These are phyloP conservation scores for Ceratobasidium sp. DNA, from an alignment of 1,284 basidiomycete species.

Conservation along the genomic window DNA sequence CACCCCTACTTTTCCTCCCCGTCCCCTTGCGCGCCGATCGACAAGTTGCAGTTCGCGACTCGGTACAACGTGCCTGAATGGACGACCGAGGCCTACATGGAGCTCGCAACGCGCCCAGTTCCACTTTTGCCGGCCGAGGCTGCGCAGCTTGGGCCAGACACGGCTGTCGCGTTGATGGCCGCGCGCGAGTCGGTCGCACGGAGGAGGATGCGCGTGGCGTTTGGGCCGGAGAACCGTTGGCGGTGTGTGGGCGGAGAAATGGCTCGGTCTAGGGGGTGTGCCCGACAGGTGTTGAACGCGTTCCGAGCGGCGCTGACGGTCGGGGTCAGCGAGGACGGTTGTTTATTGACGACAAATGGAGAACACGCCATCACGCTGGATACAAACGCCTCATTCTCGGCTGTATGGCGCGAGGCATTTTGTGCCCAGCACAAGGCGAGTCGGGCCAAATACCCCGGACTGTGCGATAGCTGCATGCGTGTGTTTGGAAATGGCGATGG, in stretches of 20 bases:
- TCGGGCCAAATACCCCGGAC: slow-evolving; percentile 36
- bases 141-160: slow-evolving; percentile 16
- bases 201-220: slow-evolving; percentile 39
- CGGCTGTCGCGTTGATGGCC: slow-evolving; percentile 25
- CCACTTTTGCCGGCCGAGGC: slow-evolving; percentile 33
- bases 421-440: slow-evolving; percentile 4
- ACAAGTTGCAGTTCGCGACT: slow-evolving; percentile 36
- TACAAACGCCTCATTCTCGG: slow-evolving; percentile 29
- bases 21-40: slow-evolving; percentile 27
- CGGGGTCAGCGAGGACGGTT: slow-evolving; percentile 24
- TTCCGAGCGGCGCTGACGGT: slow-evolving; percentile 31
- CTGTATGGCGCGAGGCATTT: slow-evolving; percentile 36
- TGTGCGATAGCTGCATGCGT: slow-evolving; percentile 17
- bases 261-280: slow-evolving; percentile 36
- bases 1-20: slow-evolving; percentile 34
- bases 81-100: slow-evolving; percentile 33
- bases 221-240: slow-evolving; percentile 43
- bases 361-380: slow-evolving; percentile 14
- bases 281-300: slow-evolving; percentile 30
- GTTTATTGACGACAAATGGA: slow-evolving; percentile 8
- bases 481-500: slow-evolving; percentile 35
- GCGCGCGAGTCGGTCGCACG: slow-evolving; percentile 41
- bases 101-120: slow-evolving; percentile 42
- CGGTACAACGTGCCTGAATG: slow-evolving; percentile 42
- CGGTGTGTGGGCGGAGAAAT: slow-evolving; percentile 32